Conservation (phyloP, 208 protist species). For the Leishmania martiniquensis region DNA sequence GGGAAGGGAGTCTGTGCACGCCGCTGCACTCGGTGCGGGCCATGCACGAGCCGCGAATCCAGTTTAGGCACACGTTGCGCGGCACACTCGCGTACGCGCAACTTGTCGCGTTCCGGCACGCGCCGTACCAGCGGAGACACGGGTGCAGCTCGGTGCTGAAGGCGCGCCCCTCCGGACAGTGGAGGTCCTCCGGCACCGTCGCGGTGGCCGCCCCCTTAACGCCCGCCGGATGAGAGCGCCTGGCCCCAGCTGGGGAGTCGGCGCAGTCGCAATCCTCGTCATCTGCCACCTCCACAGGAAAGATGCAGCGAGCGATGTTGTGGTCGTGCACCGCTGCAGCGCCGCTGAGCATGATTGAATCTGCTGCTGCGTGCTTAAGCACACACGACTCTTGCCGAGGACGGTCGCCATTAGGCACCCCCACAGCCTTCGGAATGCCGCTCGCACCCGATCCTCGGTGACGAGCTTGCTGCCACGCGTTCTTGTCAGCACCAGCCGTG, state of each 20-base stretch:
- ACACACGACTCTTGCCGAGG: not conserved
- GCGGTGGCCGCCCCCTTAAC: not conserved
- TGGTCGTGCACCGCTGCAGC: conserved; percentile 1
- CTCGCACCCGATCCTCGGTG: not conserved
- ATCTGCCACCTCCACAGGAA: conserved; percentile 7
- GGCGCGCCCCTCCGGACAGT: conserved; percentile 32
- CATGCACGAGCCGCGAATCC: conserved; percentile 65
- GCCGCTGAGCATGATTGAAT: not conserved
- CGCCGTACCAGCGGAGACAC: conserved; percentile 75
- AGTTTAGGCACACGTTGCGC: conserved; percentile 81
- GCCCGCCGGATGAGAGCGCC: not conserved
- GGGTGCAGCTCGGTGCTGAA: conserved; percentile 63
- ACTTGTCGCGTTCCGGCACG: conserved; percentile 66
- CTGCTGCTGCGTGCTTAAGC: not conserved
- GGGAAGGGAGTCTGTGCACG: conserved; percentile 73
- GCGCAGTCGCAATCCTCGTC: conserved; percentile 10
- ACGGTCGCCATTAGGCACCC: not conserved
- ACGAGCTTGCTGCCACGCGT: not conserved
- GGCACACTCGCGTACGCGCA: conserved; percentile 62
- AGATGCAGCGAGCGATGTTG: conserved; percentile 34
- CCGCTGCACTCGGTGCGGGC: conserved; percentile 53
- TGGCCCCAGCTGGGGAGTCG: not conserved
- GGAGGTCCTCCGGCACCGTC: not conserved
- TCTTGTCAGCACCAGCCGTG: not conserved
- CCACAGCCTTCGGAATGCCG: not conserved